Evolutionary conservation across 1,284 basidiomycete genomes (phyloP).

Genomic region (Ustilago hordei): DNA sequence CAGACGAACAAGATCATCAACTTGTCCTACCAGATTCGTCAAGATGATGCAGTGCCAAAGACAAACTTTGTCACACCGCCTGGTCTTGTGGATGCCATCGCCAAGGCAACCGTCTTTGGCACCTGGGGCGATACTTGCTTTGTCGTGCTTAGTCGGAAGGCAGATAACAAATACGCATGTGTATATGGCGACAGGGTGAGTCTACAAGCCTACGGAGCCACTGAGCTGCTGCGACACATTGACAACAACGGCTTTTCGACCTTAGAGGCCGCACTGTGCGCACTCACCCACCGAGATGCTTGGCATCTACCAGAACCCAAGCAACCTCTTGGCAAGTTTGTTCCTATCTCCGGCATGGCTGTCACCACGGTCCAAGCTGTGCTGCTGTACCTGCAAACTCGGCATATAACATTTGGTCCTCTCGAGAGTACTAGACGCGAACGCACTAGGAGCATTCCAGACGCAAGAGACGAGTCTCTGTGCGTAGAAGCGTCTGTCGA

Average conservation of each 20-base stretch:
- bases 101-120: conserved; percentile 3
- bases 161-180: conserved; percentile 3
- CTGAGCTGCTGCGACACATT: not conserved
- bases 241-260: not conserved
- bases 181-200: conserved; percentile 4
- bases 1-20: not conserved
- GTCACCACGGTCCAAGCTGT: conserved; percentile 29
- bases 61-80: not conserved
- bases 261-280: not conserved
- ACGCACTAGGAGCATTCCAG: not conserved
- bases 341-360: conserved; percentile 4
- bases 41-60: not conserved
- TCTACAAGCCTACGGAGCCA: conserved; percentile 3
- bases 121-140: conserved; percentile 38
- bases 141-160: conserved; percentile 11
- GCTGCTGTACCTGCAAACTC: conserved; percentile 28
- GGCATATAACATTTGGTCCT: conserved; percentile 19
- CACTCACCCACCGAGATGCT: not conserved
- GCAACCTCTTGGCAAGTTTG: not conserved
- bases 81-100: conserved; percentile 15
- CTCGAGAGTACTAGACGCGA: not conserved
- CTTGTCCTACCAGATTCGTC: not conserved
- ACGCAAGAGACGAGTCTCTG: not conserved
- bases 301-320: not conserved
- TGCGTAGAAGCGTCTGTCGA: not conserved